These are phyloP conservation scores for Hevea brasiliensis DNA, from an alignment of 345 rosid genomes.

Conservation along the genomic window DNA sequence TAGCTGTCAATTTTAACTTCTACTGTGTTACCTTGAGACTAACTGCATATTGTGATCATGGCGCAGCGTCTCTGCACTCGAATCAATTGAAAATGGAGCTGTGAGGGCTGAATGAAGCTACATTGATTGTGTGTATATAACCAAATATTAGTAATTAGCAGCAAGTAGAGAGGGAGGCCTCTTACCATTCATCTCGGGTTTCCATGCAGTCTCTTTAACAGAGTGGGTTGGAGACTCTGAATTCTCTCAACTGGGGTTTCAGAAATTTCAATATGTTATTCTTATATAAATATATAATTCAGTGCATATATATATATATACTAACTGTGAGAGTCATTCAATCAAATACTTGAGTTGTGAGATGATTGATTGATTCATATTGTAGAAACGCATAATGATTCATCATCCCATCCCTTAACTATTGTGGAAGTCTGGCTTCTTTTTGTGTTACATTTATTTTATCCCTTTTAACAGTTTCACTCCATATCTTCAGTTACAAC, in stretches of 20 bases:
- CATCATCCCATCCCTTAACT: constrained; percentile 14
- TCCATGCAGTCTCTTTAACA: constrained; percentile 28
- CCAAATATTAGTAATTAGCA: constrained; percentile 36
- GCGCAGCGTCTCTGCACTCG: constrained; percentile 57
- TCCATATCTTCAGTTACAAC: too few relatives aligned
- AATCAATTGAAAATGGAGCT: constrained; percentile 46
- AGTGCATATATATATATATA: background rate
- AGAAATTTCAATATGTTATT: constrained; percentile 23
- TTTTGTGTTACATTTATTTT: background rate
- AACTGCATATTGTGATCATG: constrained; percentile 27
- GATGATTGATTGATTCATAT: constrained; percentile 29
- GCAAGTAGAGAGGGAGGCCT: constrained; percentile 27
- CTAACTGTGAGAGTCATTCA: constrained; percentile 35
- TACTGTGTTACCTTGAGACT: constrained; percentile 3
- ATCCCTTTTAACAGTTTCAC: too few relatives aligned
- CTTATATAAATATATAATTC: constrained; percentile 11
- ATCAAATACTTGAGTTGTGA: constrained; percentile 23
- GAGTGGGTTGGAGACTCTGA: constrained; percentile 24
- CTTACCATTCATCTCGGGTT: constrained; percentile 37
- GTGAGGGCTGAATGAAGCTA: constrained; percentile 43
- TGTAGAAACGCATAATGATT: constrained; percentile 30
- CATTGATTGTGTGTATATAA: constrained; percentile 33
- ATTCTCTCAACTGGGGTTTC: constrained; percentile 28
- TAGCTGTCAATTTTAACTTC: background rate
- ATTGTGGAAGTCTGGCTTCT: constrained; percentile 9